Percentiles rank a stretch among this genome's conserved stretches.
Evolutionary conservation across 371 early-diverging fungal genomes (phyloP).

Genomic region (Mortierella sp.): DNA sequence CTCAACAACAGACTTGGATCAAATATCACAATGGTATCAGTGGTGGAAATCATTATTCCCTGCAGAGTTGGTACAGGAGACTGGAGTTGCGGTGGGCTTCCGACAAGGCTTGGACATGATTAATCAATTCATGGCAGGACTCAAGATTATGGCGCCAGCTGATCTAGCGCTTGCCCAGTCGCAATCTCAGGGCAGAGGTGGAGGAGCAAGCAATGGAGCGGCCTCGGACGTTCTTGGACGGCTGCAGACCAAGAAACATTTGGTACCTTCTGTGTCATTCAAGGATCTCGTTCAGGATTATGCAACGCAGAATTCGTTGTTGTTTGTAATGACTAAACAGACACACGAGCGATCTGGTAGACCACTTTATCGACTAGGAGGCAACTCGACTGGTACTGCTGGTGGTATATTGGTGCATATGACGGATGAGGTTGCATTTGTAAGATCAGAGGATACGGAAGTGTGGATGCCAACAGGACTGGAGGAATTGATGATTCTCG

Average conservation of each 20-base stretch:
- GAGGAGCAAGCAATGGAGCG: constrained; percentile 8
- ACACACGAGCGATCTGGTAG: constrained; percentile 60
- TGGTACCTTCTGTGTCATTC: constrained; percentile 55
- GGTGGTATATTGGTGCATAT: constrained; percentile 52
- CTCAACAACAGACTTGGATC: constrained; percentile 67
- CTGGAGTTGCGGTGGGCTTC: constrained; percentile 60
- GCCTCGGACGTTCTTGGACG: constrained; percentile 25
- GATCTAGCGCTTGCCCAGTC: constrained; percentile 22
- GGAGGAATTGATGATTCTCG: constrained; percentile 51
- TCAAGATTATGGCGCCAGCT: constrained; percentile 35
- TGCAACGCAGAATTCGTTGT: constrained; percentile 58
- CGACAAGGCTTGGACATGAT: constrained; percentile 80
- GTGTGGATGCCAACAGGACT: constrained; percentile 45
- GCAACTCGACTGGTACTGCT: constrained; percentile 50
- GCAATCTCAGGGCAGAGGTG: constrained; percentile 7
- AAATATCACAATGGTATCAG: constrained; percentile 82
- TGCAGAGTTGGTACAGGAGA: constrained; percentile 58
- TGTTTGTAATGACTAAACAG: constrained; percentile 59
- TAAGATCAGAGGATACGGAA: constrained; percentile 41
- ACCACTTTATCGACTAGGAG: constrained; percentile 62
- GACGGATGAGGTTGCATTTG: constrained; percentile 55
- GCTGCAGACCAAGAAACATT: constrained; percentile 38
- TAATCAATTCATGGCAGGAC: constrained; percentile 59
- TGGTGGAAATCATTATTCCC: constrained; percentile 81
- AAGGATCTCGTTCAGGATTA: constrained; percentile 63